Conservation (phyloP, 78 protist species). For the Thecamonas trahens region DNA sequence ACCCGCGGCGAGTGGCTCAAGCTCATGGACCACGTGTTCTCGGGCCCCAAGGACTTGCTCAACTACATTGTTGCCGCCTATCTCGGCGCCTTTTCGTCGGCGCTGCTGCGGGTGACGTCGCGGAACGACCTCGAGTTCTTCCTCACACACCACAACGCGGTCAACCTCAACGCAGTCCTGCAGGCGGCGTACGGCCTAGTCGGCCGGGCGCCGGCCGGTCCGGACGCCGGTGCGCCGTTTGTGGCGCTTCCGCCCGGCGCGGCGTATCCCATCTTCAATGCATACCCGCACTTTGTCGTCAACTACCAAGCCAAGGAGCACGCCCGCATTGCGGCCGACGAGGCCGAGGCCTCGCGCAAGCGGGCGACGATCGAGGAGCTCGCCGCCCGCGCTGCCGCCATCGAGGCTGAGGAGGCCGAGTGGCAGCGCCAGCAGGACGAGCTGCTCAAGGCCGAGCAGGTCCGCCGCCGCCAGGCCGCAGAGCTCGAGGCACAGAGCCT, state of each 20-base stretch:
- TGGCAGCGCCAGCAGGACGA: not conserved
- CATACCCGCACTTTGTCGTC: not conserved
- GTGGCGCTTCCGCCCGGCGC: not conserved
- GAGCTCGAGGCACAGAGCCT: not conserved
- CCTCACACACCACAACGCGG: too few species aligned
- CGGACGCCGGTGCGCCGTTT: not conserved
- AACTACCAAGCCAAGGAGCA: conserved; percentile 1
- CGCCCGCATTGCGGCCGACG: not conserved
- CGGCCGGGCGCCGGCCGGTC: not conserved
- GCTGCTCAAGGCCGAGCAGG: not conserved
- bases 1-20: conserved; percentile 15
- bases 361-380: not conserved
- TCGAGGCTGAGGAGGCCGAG: not conserved
- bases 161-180: too few species aligned
- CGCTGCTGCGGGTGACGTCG: too few species aligned
- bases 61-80: not conserved
- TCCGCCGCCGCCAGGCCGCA: not conserved
- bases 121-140: too few species aligned
- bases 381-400: not conserved
- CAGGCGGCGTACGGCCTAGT: too few species aligned
- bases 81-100: not conserved
- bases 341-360: not conserved
- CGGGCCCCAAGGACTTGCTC: not conserved
- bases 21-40: conserved; percentile 30
- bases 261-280: not conserved